A percentile compares a stretch with the other conserved stretches of the same genome.
These are phyloP conservation scores for Podaxis mareebaensis DNA, from an alignment of 768 basidiomycete species.

Conservation along the genomic window DNA sequence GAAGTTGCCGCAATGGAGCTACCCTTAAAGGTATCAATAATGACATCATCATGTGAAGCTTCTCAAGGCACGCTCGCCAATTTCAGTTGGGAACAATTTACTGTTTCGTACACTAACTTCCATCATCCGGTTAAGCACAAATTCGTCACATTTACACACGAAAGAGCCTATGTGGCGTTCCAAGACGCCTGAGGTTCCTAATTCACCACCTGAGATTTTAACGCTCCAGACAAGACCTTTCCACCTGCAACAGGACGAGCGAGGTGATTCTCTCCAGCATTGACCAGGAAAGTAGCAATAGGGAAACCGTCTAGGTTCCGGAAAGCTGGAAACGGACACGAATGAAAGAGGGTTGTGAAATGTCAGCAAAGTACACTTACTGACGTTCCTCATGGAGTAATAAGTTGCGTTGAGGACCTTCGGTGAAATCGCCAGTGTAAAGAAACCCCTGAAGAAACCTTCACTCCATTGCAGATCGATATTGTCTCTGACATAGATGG, in stretches of 20 bases:
- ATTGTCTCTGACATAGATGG: constrained; percentile 39
- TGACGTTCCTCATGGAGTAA: constrained; percentile 52
- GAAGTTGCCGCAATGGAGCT: no score
- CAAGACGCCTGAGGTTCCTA: background rate
- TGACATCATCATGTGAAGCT: no score
- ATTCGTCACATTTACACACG: no score
- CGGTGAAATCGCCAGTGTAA: constrained; percentile 51
- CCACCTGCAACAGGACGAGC: constrained; percentile 51
- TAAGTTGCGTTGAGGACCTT: constrained; percentile 49
- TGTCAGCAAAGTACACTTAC: constrained; percentile 28
- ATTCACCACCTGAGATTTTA: constrained; percentile 30
- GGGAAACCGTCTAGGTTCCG: constrained; percentile 47
- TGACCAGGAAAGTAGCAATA: constrained; percentile 42
- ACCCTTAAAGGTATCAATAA: no score
- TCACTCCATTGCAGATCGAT: constrained; percentile 61
- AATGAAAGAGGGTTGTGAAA: background rate
- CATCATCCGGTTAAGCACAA: no score
- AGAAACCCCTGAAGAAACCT: constrained; percentile 60
- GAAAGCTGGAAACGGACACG: constrained; percentile 25
- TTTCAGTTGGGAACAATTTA: no score
- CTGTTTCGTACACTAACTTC: no score
- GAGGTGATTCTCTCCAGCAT: constrained; percentile 46
- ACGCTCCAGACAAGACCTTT: constrained; percentile 41
- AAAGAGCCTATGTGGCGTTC: background rate
- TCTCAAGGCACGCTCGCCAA: no score